Percentiles rank a stretch among this genome's conserved stretches.
phyloP scores from a whole-genome alignment of 2,329 filamentous ascomycete genomes.

The Fusarium tjaetaba region DNA sequence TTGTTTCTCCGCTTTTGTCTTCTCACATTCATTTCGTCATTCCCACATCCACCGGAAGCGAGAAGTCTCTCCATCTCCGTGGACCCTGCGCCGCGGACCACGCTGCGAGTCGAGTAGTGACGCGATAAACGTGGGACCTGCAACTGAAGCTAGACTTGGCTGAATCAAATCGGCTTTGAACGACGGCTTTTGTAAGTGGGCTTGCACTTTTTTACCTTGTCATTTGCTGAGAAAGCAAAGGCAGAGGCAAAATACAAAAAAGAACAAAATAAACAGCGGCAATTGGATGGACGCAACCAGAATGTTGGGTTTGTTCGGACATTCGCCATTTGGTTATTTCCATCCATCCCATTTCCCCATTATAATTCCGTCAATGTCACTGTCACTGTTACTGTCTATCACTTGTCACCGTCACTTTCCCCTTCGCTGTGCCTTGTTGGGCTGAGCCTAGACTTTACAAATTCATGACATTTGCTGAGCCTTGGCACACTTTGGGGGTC shows the following conservation, averaged over 20 bases:
- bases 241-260: not conserved
- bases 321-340: slow-evolving; percentile 7
- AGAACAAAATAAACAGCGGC: not conserved
- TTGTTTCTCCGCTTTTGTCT: slow-evolving; percentile 26
- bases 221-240: slow-evolving; percentile 11
- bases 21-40: slow-evolving; percentile 29
- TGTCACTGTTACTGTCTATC: not conserved
- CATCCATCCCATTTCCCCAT: slow-evolving; percentile 2
- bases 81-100: slow-evolving; percentile 16
- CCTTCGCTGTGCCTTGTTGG: slow-evolving; percentile 19
- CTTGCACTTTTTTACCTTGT: not conserved
- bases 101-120: slow-evolving; percentile 13
- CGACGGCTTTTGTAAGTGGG: slow-evolving; percentile 24
- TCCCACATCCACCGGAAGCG: slow-evolving; percentile 19
- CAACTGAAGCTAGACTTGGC: not conserved
- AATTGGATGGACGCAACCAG: slow-evolving; percentile 10
- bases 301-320: slow-evolving; percentile 6
- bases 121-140: slow-evolving; percentile 35
- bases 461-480: slow-evolving; percentile 19
- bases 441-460: slow-evolving; percentile 20
- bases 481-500: slow-evolving; percentile 25
- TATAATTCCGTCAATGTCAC: not conserved
- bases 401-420: not conserved
- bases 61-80: slow-evolving; percentile 37
- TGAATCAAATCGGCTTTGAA: slow-evolving; percentile 16